phyloP scores from a whole-genome alignment of 306 rosid genomes.

The Pyrus communis region DNA sequence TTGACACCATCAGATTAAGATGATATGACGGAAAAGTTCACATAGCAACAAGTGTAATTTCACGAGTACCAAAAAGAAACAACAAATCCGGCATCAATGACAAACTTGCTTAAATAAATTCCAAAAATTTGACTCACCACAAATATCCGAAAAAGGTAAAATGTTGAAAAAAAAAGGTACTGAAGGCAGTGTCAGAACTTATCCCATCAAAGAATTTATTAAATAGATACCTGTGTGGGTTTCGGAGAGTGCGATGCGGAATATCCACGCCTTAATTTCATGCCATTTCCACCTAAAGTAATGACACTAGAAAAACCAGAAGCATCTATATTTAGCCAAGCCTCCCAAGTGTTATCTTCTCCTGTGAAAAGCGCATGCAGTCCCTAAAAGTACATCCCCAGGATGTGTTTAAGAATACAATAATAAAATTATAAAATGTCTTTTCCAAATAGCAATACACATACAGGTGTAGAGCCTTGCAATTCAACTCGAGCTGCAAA shows the following conservation, averaged over 20 bases:
- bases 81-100: background rate
- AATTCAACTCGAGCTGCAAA: conserved; percentile 95
- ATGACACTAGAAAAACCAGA: conserved; percentile 76
- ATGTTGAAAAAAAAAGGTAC: background rate
- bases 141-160: background rate
- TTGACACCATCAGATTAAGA: background rate
- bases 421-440: conserved; percentile 2
- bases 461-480: conserved; percentile 82
- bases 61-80: background rate
- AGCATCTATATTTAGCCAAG: conserved; percentile 84
- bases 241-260: conserved; percentile 69
- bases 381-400: conserved; percentile 53
- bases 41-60: background rate
- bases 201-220: background rate
- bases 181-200: background rate
- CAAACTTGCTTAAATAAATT: background rate
- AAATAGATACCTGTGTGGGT: conserved; percentile 64
- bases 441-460: conserved; percentile 22
- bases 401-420: conserved; percentile 19
- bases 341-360: conserved; percentile 96
- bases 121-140: background rate
- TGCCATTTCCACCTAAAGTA: conserved; percentile 54
- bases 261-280: conserved; percentile 93
- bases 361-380: conserved; percentile 90
- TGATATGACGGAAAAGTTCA: background rate